A percentile compares a stretch with the other conserved stretches of the same genome.
These are phyloP conservation scores for Termitomyces sp. DNA, from an alignment of 768 basidiomycete species.

Conservation along the genomic window DNA sequence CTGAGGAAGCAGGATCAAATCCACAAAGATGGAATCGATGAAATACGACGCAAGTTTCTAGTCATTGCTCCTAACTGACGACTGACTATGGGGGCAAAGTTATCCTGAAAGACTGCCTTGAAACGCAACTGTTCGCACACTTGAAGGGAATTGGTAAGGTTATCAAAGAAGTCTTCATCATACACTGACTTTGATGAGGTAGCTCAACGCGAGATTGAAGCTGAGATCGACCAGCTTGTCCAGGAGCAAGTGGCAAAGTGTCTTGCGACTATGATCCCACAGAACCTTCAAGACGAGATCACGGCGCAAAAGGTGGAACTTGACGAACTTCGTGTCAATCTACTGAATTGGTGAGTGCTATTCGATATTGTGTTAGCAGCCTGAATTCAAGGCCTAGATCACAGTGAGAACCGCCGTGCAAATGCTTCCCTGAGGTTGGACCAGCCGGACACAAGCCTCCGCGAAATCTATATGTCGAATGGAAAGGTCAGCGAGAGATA, in stretches of 20 bases:
- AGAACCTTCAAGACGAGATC: constrained; percentile 46
- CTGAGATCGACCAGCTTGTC: constrained; percentile 48
- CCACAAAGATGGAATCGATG: constrained; percentile 40
- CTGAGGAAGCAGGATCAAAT: constrained; percentile 39
- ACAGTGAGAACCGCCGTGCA: constrained; percentile 54
- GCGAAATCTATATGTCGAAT: constrained; percentile 44
- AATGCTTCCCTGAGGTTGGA: constrained; percentile 46
- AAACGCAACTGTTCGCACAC: constrained; percentile 39
- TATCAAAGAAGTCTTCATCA: background rate
- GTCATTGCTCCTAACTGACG: background rate
- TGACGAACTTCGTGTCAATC: constrained; percentile 38
- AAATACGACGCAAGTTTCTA: constrained; percentile 43
- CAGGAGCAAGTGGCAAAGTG: constrained; percentile 45
- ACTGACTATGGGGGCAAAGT: constrained; percentile 23
- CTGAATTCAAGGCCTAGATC: background rate
- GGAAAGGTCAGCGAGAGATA: constrained; percentile 46
- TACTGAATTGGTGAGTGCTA: constrained; percentile 57
- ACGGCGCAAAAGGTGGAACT: constrained; percentile 40
- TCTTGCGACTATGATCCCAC: constrained; percentile 43
- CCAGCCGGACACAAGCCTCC: constrained; percentile 36
- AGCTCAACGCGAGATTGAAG: constrained; percentile 48
- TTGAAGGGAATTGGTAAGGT: constrained; percentile 42
- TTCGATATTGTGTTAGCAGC: background rate
- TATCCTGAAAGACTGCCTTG: constrained; percentile 43
- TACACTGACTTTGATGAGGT: constrained; percentile 1